Base-by-base conservation (phyloP, 805 yeast species). In the Ogataea allantospora region DNA sequence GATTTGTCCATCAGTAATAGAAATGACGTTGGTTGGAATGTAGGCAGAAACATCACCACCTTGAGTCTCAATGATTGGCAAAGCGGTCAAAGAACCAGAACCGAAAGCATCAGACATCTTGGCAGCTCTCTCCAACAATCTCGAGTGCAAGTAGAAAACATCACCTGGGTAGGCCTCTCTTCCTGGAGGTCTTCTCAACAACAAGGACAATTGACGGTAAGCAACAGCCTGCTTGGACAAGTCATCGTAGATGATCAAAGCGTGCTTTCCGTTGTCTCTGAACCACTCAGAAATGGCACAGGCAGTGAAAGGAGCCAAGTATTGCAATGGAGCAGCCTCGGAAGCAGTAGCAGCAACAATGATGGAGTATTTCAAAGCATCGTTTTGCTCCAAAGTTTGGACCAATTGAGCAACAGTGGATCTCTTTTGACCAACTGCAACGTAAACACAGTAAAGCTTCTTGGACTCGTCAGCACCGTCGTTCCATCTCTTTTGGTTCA, bases 231-330 rank as follows among this genome's bases (percentile, higher is more conserved):
- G 98, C 79, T 91, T 91, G 66, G 98, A 91, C 76, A 91, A 82
- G 75, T 91, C 98, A 71, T 91, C 98, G 75, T 77, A 91, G 82
- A 88, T 75, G 71, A 91, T 93, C 75, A 91, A 77, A 60, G 98
- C 95, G 74, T 93, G 98, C 71, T 73, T 86, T 68, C 96, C 96
- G 73, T 91, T 93, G 80, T 93, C 99, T 82, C 99, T 88, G 95
- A 93, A 93, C 99, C 99, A 93, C 79, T 93, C 99, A 78, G 98
- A 96, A 69, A 93, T 89, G 65, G 99, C 95, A 70, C 95, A 84
- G 57, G 89, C 99, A 60, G 99, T 88, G 96, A 93, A 93, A 70
- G 99, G 99, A 78, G 99, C 98, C 69, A 93, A 76, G 80, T 88
- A 93, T 80, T 93, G 99, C 73, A 93, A 80, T 71, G 99, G 99